phyloP scores from a whole-genome alignment of 805 yeast genomes.

The Phaffomyces antillensis region DNA sequence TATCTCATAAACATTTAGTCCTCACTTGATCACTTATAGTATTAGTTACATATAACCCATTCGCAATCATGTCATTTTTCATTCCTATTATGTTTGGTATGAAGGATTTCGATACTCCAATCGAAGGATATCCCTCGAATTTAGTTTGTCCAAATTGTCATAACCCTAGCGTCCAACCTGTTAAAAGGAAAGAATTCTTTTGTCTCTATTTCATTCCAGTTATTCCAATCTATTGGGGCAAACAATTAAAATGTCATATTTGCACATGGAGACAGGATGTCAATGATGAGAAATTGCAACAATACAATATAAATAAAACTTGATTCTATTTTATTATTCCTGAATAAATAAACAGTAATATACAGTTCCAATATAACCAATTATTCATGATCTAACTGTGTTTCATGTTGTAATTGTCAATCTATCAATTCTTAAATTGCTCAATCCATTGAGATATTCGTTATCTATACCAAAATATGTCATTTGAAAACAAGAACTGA shows the following conservation, averaged over 20 bases:
- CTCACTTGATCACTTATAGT: no score
- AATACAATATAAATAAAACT: slow-evolving; percentile 11
- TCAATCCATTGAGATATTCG: no score
- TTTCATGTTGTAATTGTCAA: no score
- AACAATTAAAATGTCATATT: slow-evolving; percentile 41
- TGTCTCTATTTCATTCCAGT: slow-evolving; percentile 47
- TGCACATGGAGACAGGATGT: slow-evolving; percentile 42
- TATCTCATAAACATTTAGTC: no score
- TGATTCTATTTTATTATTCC: not conserved
- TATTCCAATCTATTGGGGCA: slow-evolving; percentile 43
- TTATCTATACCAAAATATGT: no score
- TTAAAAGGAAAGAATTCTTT: slow-evolving; percentile 44
- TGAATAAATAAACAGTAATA: no score
- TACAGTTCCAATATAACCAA: no score
- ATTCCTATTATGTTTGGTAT: slow-evolving; percentile 25
- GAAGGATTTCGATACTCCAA: slow-evolving; percentile 20
- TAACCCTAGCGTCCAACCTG: slow-evolving; percentile 44
- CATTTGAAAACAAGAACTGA: no score
- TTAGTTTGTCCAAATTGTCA: slow-evolving; percentile 51
- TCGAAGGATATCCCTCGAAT: slow-evolving; percentile 18
- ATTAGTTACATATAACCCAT: no score
- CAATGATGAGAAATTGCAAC: slow-evolving; percentile 23
- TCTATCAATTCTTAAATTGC: no score
- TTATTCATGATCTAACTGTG: no score
- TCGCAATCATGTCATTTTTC: slow-evolving; percentile 3